These are phyloP conservation scores for Paratinospora sagittata DNA, from an alignment of 164 flowering plant species.

Conservation along the genomic window DNA sequence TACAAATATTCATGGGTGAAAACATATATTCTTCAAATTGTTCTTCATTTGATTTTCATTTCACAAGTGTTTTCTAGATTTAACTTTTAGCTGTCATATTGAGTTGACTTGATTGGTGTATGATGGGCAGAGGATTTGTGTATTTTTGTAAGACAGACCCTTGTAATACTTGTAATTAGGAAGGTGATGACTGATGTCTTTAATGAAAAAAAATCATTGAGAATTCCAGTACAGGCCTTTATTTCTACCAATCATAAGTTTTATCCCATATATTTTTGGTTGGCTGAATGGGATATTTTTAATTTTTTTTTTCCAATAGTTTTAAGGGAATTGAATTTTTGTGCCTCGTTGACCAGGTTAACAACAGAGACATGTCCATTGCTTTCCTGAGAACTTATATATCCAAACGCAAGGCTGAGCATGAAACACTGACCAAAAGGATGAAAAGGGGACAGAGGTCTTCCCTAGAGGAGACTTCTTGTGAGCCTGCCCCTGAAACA, in stretches of 20 bases:
- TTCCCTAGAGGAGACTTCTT: constrained; percentile 26
- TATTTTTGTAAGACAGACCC: neutral
- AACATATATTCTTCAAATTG: no score
- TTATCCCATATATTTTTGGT: neutral
- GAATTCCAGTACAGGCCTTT: no score
- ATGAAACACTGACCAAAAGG: constrained; percentile 50
- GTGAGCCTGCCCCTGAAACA: constrained; percentile 19
- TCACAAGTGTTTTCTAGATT: neutral
- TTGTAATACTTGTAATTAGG: neutral
- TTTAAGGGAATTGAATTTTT: constrained; percentile 2
- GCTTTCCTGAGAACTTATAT: constrained; percentile 87
- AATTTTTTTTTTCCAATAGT: neutral
- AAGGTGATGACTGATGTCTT: neutral
- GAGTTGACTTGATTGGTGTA: neutral
- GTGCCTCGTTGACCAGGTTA: constrained; percentile 47
- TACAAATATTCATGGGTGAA: neutral
- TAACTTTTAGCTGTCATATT: no score
- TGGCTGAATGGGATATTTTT: neutral
- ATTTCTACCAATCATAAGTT: neutral
- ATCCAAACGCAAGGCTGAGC: constrained; percentile 69
- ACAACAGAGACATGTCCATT: constrained; percentile 90
- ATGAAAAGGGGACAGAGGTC: constrained; percentile 28
- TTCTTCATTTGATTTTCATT: neutral
- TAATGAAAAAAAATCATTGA: no score
- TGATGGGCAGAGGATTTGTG: neutral